Evolutionary conservation across 2,329 filamentous ascomycete species (phyloP).

Genomic region (Cyclaneusma minus): DNA sequence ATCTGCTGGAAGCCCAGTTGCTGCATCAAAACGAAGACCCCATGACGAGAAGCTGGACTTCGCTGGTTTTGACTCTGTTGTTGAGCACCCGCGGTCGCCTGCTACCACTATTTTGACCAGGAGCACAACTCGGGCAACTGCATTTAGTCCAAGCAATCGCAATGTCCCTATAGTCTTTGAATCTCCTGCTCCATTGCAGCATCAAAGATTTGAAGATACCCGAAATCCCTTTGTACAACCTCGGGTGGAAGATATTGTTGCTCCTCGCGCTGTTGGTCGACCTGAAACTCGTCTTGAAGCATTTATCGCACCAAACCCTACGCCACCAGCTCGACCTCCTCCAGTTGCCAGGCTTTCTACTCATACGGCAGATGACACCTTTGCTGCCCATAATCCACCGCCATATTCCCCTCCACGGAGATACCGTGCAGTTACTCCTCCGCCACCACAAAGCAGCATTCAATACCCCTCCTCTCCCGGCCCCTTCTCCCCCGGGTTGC

Average conservation of each 20-base stretch:
- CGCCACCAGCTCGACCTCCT: slow-evolving; percentile 2
- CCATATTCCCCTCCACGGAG: slow-evolving; percentile 19
- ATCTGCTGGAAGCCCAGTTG: slow-evolving; percentile 6
- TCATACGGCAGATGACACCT: not conserved
- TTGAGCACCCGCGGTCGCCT: not conserved
- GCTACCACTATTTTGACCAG: not conserved
- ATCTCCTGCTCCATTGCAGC: not conserved
- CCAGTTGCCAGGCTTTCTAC: slow-evolving; percentile 4
- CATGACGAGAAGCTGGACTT: slow-evolving; percentile 3
- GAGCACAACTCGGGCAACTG: not conserved
- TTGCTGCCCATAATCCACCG: slow-evolving; percentile 10
- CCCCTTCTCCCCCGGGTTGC: slow-evolving; percentile 45
- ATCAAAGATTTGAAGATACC: slow-evolving; percentile 6
- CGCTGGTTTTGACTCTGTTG: slow-evolving; percentile 1
- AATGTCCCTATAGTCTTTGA: slow-evolving; percentile 7
- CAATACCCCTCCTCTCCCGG: slow-evolving; percentile 42
- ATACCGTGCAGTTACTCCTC: slow-evolving; percentile 43
- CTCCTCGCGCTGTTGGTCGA: no score
- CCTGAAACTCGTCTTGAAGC: slow-evolving; percentile 6
- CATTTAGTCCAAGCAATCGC: slow-evolving; percentile 5
- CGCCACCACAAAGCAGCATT: slow-evolving; percentile 28
- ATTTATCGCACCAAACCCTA: slow-evolving; percentile 3
- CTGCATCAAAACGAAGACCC: slow-evolving; percentile 5
- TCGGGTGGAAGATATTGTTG: slow-evolving; percentile 5
- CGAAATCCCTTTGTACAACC: slow-evolving; percentile 14